Evolutionary conservation across 2,329 filamentous ascomycete genomes (phyloP).

Genomic region (Lecanicillium sp.): DNA sequence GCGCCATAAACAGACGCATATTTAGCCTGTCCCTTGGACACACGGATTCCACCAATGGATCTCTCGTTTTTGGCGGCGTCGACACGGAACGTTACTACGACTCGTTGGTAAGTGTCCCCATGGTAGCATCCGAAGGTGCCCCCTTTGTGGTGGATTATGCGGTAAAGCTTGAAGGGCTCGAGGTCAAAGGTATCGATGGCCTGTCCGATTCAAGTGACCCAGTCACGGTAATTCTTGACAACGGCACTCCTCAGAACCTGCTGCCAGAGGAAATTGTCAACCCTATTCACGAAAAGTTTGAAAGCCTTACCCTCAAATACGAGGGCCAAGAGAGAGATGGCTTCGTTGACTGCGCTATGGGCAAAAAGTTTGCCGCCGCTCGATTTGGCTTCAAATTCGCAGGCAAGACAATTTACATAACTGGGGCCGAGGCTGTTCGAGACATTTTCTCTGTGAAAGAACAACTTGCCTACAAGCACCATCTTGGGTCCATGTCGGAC

Average conservation of each 20-base stretch:
- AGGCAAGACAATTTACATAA: background rate
- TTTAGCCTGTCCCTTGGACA: background rate
- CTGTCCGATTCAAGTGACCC: background rate
- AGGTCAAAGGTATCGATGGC: background rate
- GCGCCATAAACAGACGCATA: background rate
- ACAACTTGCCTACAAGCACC: background rate
- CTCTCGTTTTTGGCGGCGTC: conserved; percentile 7
- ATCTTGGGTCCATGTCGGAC: conserved; percentile 4
- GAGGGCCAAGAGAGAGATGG: background rate
- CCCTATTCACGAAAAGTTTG: background rate
- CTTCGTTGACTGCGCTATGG: background rate
- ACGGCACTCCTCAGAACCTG: background rate
- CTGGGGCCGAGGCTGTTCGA: background rate
- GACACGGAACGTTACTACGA: conserved; percentile 9
- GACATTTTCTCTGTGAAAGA: background rate
- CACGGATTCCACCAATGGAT: conserved; percentile 3
- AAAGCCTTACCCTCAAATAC: background rate
- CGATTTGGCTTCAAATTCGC: conserved; percentile 1
- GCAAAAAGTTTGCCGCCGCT: background rate
- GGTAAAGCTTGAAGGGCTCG: conserved; percentile 1
- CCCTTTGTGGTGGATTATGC: conserved; percentile 2
- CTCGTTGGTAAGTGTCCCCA: conserved; percentile 3
- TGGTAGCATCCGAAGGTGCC: background rate
- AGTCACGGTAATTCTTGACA: background rate
- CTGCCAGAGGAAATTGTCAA: background rate